Percentiles rank a stretch among this genome's conserved stretches.
phyloP scores from a whole-genome alignment of 1,284 basidiomycete species.

The Cryptococcus sp. region DNA sequence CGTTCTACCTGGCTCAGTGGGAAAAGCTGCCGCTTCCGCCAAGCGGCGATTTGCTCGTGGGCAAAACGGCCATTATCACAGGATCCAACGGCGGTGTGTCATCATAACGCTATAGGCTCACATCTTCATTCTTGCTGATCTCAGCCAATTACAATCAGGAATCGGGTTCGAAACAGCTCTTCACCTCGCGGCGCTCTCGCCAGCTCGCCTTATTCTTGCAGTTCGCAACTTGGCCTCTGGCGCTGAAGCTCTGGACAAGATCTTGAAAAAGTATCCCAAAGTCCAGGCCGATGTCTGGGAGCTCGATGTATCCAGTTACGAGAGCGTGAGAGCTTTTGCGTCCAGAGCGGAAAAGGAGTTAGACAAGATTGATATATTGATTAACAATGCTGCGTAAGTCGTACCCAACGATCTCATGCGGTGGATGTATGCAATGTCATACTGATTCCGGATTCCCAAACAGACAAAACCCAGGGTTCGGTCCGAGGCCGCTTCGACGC shows the following conservation, averaged over 20 bases:
- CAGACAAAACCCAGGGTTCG: no score
- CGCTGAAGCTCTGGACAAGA: slow-evolving; percentile 1
- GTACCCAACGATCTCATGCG: background rate
- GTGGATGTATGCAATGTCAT: no score
- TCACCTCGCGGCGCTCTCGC: slow-evolving; percentile 6
- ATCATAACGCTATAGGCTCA: background rate
- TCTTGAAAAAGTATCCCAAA: background rate
- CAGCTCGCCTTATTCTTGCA: slow-evolving; percentile 17
- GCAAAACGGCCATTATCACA: slow-evolving; percentile 17
- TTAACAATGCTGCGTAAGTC: slow-evolving; percentile 9
- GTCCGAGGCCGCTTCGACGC: background rate
- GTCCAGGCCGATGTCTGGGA: slow-evolving; percentile 14
- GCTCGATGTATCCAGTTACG: slow-evolving; percentile 7
- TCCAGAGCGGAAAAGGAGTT: slow-evolving; percentile 3
- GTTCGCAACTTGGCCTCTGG: slow-evolving; percentile 9
- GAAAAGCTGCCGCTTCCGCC: background rate
- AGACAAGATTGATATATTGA: slow-evolving; percentile 10
- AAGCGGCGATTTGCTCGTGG: background rate
- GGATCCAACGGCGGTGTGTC: slow-evolving; percentile 15
- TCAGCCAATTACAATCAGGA: background rate
- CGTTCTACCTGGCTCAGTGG: slow-evolving; percentile 1
- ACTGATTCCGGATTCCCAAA: no score
- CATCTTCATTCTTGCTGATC: background rate
- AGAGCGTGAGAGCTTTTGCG: slow-evolving; percentile 6
- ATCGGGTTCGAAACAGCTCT: slow-evolving; percentile 17